Percentiles rank a stretch among this genome's conserved stretches.
These are phyloP conservation scores for Aspergillus hortae DNA, from an alignment of 2,329 filamentous ascomycete genomes.

Conservation along the genomic window DNA sequence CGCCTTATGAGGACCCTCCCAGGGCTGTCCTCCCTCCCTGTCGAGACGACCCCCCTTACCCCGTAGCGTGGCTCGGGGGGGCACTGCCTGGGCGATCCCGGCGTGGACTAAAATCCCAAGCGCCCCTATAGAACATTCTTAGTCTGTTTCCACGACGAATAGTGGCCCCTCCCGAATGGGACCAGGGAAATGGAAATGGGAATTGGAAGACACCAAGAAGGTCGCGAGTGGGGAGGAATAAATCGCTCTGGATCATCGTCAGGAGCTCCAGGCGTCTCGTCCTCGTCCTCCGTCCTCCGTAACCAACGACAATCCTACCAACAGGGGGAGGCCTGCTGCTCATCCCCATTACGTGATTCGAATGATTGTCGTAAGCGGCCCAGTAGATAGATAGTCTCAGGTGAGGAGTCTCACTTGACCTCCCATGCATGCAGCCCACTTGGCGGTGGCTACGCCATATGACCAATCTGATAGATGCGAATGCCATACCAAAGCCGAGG, in stretches of 20 bases:
- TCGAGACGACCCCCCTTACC: neutral
- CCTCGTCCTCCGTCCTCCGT: too few species aligned
- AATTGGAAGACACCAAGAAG: conserved; percentile 6
- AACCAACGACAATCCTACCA: too few species aligned
- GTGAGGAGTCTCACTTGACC: conserved; percentile 1
- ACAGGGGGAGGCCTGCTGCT: neutral
- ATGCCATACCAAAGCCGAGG: too few species aligned
- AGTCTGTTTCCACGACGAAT: conserved; percentile 14
- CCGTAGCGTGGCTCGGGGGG: conserved; percentile 7
- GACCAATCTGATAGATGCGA: conserved; percentile 8
- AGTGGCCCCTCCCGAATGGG: neutral
- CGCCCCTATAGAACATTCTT: conserved; percentile 19
- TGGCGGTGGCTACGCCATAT: conserved; percentile 1
- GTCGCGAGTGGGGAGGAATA: neutral
- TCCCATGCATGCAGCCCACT: neutral
- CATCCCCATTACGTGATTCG: neutral
- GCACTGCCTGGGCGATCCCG: conserved; percentile 13
- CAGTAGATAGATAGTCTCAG: neutral
- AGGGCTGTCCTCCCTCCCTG: too few species aligned
- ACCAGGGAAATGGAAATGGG: neutral
- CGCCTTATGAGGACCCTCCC: too few species aligned
- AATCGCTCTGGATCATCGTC: neutral
- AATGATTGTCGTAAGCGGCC: neutral
- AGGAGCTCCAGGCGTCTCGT: too few species aligned
- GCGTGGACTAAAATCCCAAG: conserved; percentile 9